phyloP scores from a whole-genome alignment of 2,329 filamentous ascomycete species.

The Fusarium nodosum region DNA sequence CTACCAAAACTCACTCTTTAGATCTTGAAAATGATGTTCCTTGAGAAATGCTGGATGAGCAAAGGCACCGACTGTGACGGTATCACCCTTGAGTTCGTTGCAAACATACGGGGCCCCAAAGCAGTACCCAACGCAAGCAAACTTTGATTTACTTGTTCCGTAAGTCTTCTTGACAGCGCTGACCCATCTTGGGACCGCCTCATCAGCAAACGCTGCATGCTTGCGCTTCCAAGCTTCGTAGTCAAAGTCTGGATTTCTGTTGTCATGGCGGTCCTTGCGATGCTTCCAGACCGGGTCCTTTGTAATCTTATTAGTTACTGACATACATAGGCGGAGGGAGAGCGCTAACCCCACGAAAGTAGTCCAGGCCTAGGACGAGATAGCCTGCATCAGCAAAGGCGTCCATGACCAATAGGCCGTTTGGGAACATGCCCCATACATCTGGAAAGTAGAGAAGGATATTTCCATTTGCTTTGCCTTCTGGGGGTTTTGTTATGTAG shows the following conservation, averaged over 20 bases:
- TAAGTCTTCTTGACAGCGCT: neutral
- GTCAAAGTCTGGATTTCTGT: slow-evolving; percentile 4
- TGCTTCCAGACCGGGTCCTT: slow-evolving; percentile 20
- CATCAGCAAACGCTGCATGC: slow-evolving; percentile 6
- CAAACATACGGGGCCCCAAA: slow-evolving; percentile 17
- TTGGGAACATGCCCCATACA: slow-evolving; percentile 22
- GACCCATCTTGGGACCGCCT: slow-evolving; percentile 11
- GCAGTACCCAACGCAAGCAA: slow-evolving; percentile 15
- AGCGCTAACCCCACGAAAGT: slow-evolving; percentile 6
- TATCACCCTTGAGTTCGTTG: slow-evolving; percentile 7
- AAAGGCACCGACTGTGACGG: slow-evolving; percentile 8
- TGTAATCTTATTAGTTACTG: neutral
- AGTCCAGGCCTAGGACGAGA: slow-evolving; percentile 13
- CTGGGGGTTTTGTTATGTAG: slow-evolving; percentile 6
- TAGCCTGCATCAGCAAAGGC: slow-evolving; percentile 16
- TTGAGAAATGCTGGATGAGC: slow-evolving; percentile 17
- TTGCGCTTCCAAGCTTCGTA: slow-evolving; percentile 17
- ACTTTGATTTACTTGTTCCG: slow-evolving; percentile 1
- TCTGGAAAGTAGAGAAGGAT: slow-evolving; percentile 14
- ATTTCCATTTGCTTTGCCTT: slow-evolving; percentile 7
- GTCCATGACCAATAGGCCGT: slow-evolving; percentile 16
- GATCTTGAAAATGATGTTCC: slow-evolving; percentile 7
- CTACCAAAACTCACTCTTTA: neutral
- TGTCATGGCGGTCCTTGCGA: slow-evolving; percentile 5
- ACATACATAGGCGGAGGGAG: no score